Evolutionary conservation across 371 early-diverging fungal species (phyloP), one percentile per base, ranked within the genome.

Genomic region (Rhizomucor pusillus): DNA sequence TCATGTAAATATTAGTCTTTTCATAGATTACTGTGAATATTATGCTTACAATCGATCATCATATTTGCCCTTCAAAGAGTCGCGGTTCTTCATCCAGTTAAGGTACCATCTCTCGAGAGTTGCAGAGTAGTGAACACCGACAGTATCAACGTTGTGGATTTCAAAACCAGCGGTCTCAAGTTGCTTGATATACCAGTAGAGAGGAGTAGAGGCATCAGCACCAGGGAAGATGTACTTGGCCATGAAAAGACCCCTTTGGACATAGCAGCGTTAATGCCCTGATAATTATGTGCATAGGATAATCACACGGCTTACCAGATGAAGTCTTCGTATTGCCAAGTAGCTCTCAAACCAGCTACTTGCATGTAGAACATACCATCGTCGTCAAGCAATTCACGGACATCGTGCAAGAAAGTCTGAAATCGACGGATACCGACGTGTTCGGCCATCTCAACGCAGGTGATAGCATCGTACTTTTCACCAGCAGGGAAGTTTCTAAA

Each of bases 151-250:
- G 61, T 81, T 83, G 56, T 87, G 82, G 52, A 96, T 84, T 76
- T 96, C 97, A 64, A 93, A 97, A 36, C 98, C 97, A 49, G 94
- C 90, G 35, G 73, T 79, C 77, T 98, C 98, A 48, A 92, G 82
- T 80, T 98, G 90, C 54, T 86, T 84, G 48, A 90, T 72, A 46
- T 89, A 89, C 97, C 97, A 98, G 84, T 90, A 88, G 50, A 98
- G 77, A 43, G 98, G 98, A 66, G 89, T 86, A 47, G 95, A 94
- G 25, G 97, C 97, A 76, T 97, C 98, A 59, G 97, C 97, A 64
- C 97, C 97, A 56, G 97, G 97, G 90, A 98, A 97, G 57, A 98
- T 87, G 71, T 97, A 96, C 79, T 89, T 94, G 68, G 92, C 94
- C 97, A 98, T 97, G 75, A 97, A 97, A 47, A 97, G 84, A 50